phyloP scores from a whole-genome alignment of 139 green algal species.

The Tetratostichococcus sp. region DNA sequence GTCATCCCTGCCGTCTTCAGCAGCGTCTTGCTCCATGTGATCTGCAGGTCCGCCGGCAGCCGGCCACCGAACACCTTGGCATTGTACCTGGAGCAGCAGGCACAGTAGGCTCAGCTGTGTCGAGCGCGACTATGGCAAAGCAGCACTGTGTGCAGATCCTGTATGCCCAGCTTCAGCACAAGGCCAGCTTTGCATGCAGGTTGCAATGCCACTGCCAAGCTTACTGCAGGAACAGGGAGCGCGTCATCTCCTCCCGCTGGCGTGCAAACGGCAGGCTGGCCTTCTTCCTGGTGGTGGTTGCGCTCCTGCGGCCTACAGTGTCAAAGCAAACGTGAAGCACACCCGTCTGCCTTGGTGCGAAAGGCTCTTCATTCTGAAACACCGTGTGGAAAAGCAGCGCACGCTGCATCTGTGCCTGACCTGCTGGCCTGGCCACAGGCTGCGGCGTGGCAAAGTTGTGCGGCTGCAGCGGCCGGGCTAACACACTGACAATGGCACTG shows the following conservation, averaged over 20 bases:
- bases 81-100: constrained; percentile 33
- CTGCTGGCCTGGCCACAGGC: background rate
- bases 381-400: too few relatives aligned
- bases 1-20: constrained; percentile 56
- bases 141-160: too few relatives aligned
- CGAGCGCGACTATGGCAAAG: too few relatives aligned
- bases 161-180: too few relatives aligned
- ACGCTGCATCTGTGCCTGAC: background rate
- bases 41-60: constrained; percentile 45
- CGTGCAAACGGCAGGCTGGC: constrained; percentile 22
- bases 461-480: background rate
- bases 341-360: too few relatives aligned
- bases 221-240: constrained; percentile 14
- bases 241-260: constrained; percentile 22
- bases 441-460: background rate
- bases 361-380: too few relatives aligned
- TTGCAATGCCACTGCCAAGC: background rate
- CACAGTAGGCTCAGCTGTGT: too few relatives aligned
- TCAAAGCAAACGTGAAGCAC: too few relatives aligned
- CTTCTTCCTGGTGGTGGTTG: background rate
- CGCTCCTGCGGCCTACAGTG: background rate
- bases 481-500: too few relatives aligned
- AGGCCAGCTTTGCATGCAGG: too few relatives aligned
- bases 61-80: constrained; percentile 30
- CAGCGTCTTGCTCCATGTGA: constrained; percentile 53